Base-by-base conservation (phyloP, 108 stramenopile species). In the Cyclostephanos tholiformis region DNA sequence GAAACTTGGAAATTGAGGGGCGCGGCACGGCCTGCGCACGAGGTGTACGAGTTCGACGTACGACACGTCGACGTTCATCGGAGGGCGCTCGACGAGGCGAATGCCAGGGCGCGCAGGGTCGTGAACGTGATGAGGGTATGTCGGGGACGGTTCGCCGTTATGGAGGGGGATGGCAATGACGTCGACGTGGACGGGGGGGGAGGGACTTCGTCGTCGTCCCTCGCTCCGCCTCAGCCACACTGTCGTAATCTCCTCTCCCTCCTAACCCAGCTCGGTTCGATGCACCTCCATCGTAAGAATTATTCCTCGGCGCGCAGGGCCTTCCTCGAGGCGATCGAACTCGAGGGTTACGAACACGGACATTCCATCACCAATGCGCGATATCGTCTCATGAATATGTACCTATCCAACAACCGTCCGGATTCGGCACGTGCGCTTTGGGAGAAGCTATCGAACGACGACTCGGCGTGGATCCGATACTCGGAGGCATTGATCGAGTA, bases 31-130 rank as follows among this genome's bases (percentile, higher is more conserved):
- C 93, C 95, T 0, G 95, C 95, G 12, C 81, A 79, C 77, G 77
- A 92, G 80, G 91, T 96, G 0, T 94, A 96, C 65, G 93, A 94
- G 74, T 94, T 94, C 74, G 95, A 96, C 75, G 85, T 82, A 0
- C 79, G 93, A n/a, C 93, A 92, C 72, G 86, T 88, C n/a, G 90
- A 92, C 88, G 87, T 89, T 8, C 85, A 96, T 63, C 58, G 84
- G 0, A 82, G 89, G 75, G 91, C 86, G 11, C 79, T 87, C 44
- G 88, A 91, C 63, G 87, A 93, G 56, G 88, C 86, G 17, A 84
- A 79, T 30, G 79, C 57, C 17, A 92, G 84, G 73, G 71, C 76
- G 0, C 58, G 81, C 41, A 83, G 95, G 48, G 23, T 60, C 27
- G 71, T 80, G 32, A 96, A 96, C 82, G 58, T 93, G 0, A 67